Base-by-base conservation (phyloP, 2,329 filamentous ascomycete genomes). In the Aspergillus sp. region DNA sequence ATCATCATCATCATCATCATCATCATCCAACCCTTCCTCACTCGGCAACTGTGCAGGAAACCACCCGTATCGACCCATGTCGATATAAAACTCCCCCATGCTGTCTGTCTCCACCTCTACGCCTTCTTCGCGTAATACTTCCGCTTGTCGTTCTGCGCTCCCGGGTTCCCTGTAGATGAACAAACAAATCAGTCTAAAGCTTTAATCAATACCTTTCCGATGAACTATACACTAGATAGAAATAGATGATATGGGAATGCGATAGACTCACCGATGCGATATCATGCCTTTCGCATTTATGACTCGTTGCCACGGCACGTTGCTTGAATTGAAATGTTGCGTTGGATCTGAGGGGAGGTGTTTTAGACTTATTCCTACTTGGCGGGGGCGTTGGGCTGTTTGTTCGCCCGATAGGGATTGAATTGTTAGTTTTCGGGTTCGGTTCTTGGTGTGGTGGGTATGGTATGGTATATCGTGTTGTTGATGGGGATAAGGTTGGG, bases 281-380 rank as follows among this genome's bases (percentile, higher is more conserved):
- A 98, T 96, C 60, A 86, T 81, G 22, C 94, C 93, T 76, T 90
- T 94, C 14, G 91, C 80, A 74, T 94, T 96, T 72, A 98, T 90
- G 60, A 98, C 91, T 59, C 95, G 83, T 80, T 98, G 94, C 94
- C 94, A 98, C 0, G 94, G 94, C 3, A 98, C 94, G 65, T 89
- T 97, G 24, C 80, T 81, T 60, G 84, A 81, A 74, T 96, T 89
- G 78, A 89, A 96, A 58, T 78, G 74, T 55, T 77, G 74, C 49
- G 76, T 76, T 39, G 74, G 77, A 0, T 78, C 73, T 0, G 85
- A 62, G 1, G 92, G 85, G 12, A 98, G 86, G 72, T 96, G 89
- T 74, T 96, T 97, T 26, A 98, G 84, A 75, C 90, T 96, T 51
- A 95, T 83, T 55, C 94, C 94, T 6, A 98, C 93, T 77, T 98